phyloP scores from a whole-genome alignment of 2,329 filamentous ascomycete genomes.

The Stenocarpella maydis region DNA sequence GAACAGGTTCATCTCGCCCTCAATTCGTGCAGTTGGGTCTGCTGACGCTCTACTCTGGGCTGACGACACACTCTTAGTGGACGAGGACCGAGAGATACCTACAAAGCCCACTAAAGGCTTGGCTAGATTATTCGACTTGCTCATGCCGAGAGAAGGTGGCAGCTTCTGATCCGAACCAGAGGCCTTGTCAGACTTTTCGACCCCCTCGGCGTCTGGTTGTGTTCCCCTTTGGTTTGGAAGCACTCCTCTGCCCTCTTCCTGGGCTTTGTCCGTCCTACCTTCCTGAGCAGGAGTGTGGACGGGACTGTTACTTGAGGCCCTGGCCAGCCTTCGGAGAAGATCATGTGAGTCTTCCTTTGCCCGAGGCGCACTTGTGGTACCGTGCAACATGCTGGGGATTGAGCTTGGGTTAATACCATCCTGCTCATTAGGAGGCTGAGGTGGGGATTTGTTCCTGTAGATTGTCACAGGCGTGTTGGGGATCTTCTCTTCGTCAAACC shows the following conservation, averaged over 20 bases:
- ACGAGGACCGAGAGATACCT: constrained; percentile 39
- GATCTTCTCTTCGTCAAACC: constrained; percentile 45
- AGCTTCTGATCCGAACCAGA: background rate
- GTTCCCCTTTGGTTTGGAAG: too few species aligned
- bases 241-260: constrained; percentile 28
- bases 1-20: constrained; percentile 65
- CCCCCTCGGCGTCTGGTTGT: background rate
- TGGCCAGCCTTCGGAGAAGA: constrained; percentile 57
- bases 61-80: constrained; percentile 32
- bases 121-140: constrained; percentile 33
- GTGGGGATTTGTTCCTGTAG: constrained; percentile 41
- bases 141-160: background rate
- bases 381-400: constrained; percentile 27
- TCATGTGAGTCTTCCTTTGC: constrained; percentile 55
- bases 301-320: constrained; percentile 50
- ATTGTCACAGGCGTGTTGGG: constrained; percentile 53
- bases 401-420: constrained; percentile 28
- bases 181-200: background rate
- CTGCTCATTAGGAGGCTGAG: constrained; percentile 21
- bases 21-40: constrained; percentile 65
- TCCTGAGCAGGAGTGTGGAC: constrained; percentile 49
- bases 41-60: constrained; percentile 35
- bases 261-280: constrained; percentile 36
- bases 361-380: constrained; percentile 38
- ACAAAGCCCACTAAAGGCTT: constrained; percentile 57